These are phyloP conservation scores for Leishmania lainsoni DNA, from an alignment of 208 protist genomes.

Conservation along the genomic window DNA sequence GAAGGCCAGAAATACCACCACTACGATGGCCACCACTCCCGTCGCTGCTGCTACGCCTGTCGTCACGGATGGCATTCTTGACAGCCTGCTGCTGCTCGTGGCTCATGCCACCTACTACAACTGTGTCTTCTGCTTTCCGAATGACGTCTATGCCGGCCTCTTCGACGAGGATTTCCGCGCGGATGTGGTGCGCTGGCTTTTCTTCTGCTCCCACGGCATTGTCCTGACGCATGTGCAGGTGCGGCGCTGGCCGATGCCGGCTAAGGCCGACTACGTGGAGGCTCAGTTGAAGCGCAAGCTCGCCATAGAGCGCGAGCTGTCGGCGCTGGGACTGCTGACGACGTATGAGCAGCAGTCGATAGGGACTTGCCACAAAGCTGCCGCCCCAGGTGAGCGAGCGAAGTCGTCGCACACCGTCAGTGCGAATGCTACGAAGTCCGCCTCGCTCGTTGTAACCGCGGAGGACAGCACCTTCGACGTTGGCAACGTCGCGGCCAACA, in stretches of 20 bases:
- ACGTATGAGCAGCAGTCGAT: background rate
- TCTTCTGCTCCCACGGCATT: constrained; percentile 81
- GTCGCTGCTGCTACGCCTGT: constrained; percentile 41
- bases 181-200: constrained; percentile 72
- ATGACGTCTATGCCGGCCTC: constrained; percentile 72
- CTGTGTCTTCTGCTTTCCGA: constrained; percentile 76
- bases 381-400: background rate
- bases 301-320: constrained; percentile 6
- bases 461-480: constrained; percentile 54
- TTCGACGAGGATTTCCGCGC: constrained; percentile 71
- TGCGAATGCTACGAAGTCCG: background rate
- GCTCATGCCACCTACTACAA: constrained; percentile 66
- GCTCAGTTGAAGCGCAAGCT: constrained; percentile 7
- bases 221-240: constrained; percentile 63
- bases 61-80: constrained; percentile 67
- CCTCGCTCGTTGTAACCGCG: background rate
- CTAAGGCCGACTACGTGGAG: constrained; percentile 29
- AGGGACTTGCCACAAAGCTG: background rate
- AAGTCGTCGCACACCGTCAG: background rate
- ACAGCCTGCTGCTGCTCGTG: constrained; percentile 49
- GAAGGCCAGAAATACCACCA: background rate
- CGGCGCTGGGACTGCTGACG: constrained; percentile 9
- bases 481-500: constrained; percentile 74
- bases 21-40: constrained; percentile 13
- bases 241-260: constrained; percentile 61